Evolutionary conservation across 495 filamentous ascomycete species (phyloP), one percentile per base, ranked within the genome.

Genomic region (Trichoderma reesei): DNA sequence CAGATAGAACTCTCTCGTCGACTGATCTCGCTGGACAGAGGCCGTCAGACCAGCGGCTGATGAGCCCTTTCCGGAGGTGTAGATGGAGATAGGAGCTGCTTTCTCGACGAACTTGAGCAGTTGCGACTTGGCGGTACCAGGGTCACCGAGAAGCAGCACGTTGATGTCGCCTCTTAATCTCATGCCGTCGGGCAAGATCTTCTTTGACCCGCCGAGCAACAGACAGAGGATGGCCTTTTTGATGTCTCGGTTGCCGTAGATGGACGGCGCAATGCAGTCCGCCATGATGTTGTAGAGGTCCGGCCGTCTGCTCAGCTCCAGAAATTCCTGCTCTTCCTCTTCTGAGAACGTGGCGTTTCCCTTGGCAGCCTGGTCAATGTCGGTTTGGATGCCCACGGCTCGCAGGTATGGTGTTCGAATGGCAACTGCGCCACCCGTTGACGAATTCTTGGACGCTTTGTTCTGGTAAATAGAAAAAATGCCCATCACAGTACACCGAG

Each of bases 141-240:
- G 95, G 69, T 99, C 95, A 81, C 95, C 95, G 20, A 98, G 88
- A 56, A 99, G 82, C 63, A 99, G 84, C 5, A 99, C 94, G 77
- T 99, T 99, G 73, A 99, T 98, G 72, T 99, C 95, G 66, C 95
- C 95, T 81, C 95, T 86, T 16, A 99, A 85, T 71, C 90, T 96
- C 94, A 99, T 99, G 56, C 95, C 95, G 69, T 99, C 95, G 0
- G 95, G 95, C 3, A 99, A 82, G 51, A 99, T 96, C 76, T 99
- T 99, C 79, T 99, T 99, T 26, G 91, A 96, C 14, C 95, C 95
- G 66, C 95, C 95, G 69, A 99, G 84, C 1, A 99, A 82, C 2
- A 99, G 81, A 73, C 95, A 98, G 0, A 96, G 85, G 70, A 99
- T 98, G n/a, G 95, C 86, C 75, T 97, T 99, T 73, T 99, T 99